These are phyloP conservation scores for Russula griseocarnosa DNA, from an alignment of 768 basidiomycete genomes.

Conservation along the genomic window DNA sequence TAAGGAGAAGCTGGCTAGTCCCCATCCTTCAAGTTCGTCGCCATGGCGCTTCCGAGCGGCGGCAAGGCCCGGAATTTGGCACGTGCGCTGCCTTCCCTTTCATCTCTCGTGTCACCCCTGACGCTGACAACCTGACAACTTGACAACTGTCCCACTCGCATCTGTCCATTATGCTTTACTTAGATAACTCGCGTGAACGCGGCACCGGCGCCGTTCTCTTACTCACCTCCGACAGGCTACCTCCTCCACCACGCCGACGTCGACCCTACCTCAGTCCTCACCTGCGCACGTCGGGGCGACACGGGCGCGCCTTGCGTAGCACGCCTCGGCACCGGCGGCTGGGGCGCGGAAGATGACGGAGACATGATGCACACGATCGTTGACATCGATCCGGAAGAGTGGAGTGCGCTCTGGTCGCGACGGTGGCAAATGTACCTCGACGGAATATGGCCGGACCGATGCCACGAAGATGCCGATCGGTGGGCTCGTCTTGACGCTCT, in stretches of 20 bases:
- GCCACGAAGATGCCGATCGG: constrained; percentile 17
- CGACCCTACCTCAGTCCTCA: constrained; percentile 15
- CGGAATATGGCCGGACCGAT: constrained; percentile 17
- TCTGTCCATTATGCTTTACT: background rate
- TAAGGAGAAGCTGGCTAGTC: background rate
- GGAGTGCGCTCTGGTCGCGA: constrained; percentile 23
- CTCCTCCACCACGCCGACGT: constrained; percentile 25
- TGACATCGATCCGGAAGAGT: constrained; percentile 26
- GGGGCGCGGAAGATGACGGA: constrained; percentile 19
- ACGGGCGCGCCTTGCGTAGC: constrained; percentile 18
- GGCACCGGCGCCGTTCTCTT: constrained; percentile 12
- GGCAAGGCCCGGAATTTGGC: constrained; percentile 26
- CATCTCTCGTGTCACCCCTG: background rate
- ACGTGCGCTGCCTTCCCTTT: background rate
- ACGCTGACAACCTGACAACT: background rate
- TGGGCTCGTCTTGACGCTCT: constrained; percentile 27
- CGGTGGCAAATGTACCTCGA: constrained; percentile 28
- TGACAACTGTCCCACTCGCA: background rate
- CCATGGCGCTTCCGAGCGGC: constrained; percentile 26
- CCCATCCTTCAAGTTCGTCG: background rate
- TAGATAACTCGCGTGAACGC: constrained; percentile 25
- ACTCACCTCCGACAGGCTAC: constrained; percentile 19
- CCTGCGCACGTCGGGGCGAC: constrained; percentile 16
- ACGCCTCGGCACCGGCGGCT: constrained; percentile 22
- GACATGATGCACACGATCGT: constrained; percentile 25